phyloP scores from a whole-genome alignment of 768 basidiomycete genomes.

The Pleurotus giganteus region DNA sequence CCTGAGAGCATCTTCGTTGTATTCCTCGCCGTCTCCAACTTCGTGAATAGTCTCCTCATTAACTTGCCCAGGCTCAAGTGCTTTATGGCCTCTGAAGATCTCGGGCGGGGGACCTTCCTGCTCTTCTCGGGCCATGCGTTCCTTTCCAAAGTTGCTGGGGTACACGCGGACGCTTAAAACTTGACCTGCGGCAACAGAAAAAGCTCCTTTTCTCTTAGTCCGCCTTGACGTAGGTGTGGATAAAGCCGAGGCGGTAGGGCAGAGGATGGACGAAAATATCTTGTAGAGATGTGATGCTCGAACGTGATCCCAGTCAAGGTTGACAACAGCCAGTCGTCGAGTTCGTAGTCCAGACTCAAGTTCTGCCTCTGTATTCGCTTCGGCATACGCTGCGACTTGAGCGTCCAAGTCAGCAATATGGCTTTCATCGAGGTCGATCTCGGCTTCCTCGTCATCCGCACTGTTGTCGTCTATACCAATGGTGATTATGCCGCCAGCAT shows the following conservation, averaged over 20 bases:
- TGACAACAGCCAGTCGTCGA: slow-evolving; percentile 82
- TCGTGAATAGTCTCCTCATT: slow-evolving; percentile 66
- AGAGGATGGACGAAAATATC: slow-evolving; percentile 86
- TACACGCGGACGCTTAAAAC: slow-evolving; percentile 81
- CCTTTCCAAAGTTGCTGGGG: slow-evolving; percentile 92
- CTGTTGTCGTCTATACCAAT: slow-evolving; percentile 47
- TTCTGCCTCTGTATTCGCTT: slow-evolving; percentile 35
- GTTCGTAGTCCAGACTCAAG: slow-evolving; percentile 51
- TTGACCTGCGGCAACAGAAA: slow-evolving; percentile 53
- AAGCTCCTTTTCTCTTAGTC: slow-evolving; percentile 16
- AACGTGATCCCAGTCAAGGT: slow-evolving; percentile 98
- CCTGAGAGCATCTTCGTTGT: slow-evolving; percentile 84
- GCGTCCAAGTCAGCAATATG: slow-evolving; percentile 70
- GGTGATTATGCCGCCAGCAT: slow-evolving; percentile 45
- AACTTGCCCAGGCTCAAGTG: slow-evolving; percentile 51
- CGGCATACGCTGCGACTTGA: slow-evolving; percentile 62
- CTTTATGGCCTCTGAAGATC: slow-evolving; percentile 62
- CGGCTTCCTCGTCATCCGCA: slow-evolving; percentile 42
- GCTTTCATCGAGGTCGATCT: slow-evolving; percentile 81
- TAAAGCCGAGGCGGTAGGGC: slow-evolving; percentile 47
- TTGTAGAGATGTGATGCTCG: slow-evolving; percentile 88
- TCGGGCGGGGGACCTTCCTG: slow-evolving; percentile 86
- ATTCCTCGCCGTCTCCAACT: slow-evolving; percentile 58
- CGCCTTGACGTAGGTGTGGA: slow-evolving; percentile 18
- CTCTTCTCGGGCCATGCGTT: slow-evolving; percentile 83